Base-by-base conservation (phyloP, 257 asterid genomes). In the Catharanthus roseus region DNA sequence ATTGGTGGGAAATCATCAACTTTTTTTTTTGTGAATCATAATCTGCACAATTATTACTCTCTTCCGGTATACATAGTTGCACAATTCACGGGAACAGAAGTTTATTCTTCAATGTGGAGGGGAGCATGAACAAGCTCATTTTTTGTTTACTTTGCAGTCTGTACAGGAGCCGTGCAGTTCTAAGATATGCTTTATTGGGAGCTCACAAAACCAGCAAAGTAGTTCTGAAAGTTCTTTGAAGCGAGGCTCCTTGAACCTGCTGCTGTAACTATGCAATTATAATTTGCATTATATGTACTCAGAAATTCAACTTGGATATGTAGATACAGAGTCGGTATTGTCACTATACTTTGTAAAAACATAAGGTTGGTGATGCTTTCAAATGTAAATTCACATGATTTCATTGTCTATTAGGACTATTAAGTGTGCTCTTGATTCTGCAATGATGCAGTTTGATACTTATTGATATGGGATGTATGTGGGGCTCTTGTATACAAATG, bases 151-250 rank as follows among this genome's bases (percentile, higher is more conserved):
- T 70, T 81, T 70, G 85, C 85, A 92, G 98, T 78, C 79, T 92
- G 79, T 92, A 90, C 86, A 86, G 77, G 78, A 86, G 90, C 56
- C 97, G 93, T 31, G 81, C 91, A 28, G 74, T 87, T 39, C 67
- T 90, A 71, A 85, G 75, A 72, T 79, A 78, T 71, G 98, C 97
- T 79, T 77, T 96, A 9, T 70, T 73, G 47, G 98, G 98, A 62
- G 78, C 84, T 69, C 96, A 88, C 75, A 86, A 83, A 70, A 78
- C 92, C 0, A 85, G 83, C 83, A 92, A 88, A 78, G 79, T 81
- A 64, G 89, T 88, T 63, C 68, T 88, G 65, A 82, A 68, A 67
- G 85, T 83, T 67, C 85, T 88, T 8, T 87, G 77, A 79, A 45
- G 72, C 16, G 44, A 38, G 0, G 9, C 15, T n/a, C 33, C 26